phyloP scores from a whole-genome alignment of 768 basidiomycete genomes.

The Tricholoma hemisulphureum region DNA sequence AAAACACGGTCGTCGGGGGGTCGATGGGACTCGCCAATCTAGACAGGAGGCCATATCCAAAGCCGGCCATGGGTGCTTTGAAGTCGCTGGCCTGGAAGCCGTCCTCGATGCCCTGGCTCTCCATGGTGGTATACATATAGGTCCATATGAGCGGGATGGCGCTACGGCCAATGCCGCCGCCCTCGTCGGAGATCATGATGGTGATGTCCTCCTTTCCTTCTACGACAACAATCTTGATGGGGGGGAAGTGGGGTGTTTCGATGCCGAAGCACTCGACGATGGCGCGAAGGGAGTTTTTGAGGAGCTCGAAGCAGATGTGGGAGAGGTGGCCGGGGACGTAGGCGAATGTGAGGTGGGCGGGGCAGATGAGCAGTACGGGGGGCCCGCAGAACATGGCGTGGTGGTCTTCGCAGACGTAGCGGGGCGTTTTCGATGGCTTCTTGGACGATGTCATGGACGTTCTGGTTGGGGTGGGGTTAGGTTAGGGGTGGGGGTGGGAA shows the following conservation, averaged over 20 bases:
- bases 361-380: slow-evolving; percentile 94
- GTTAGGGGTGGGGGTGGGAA: neutral
- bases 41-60: slow-evolving; percentile 92
- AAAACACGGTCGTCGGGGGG: too few species aligned
- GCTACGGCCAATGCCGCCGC: slow-evolving; percentile 87
- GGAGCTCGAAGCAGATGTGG: slow-evolving; percentile 94
- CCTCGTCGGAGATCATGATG: slow-evolving; percentile 98
- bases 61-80: slow-evolving; percentile 97
- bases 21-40: slow-evolving; percentile 67
- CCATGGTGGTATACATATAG: slow-evolving; percentile 94
- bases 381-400: slow-evolving; percentile 95
- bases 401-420: slow-evolving; percentile 93
- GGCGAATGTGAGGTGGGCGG: slow-evolving; percentile 78
- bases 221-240: slow-evolving; percentile 92
- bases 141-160: slow-evolving; percentile 98
- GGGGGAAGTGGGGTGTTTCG: slow-evolving; percentile 74
- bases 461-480: slow-evolving; percentile 46
- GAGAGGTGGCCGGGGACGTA: slow-evolving; percentile 97
- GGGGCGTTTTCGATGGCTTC: slow-evolving; percentile 97
- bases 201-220: slow-evolving; percentile 98
- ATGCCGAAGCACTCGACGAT: slow-evolving; percentile 91
- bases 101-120: slow-evolving; percentile 66
- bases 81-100: slow-evolving; percentile 87
- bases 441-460: slow-evolving; percentile 95
- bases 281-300: slow-evolving; percentile 97